Evolutionary conservation across 352 stramenopile species (phyloP).

Genomic region (Saprolegnia parasitica): DNA sequence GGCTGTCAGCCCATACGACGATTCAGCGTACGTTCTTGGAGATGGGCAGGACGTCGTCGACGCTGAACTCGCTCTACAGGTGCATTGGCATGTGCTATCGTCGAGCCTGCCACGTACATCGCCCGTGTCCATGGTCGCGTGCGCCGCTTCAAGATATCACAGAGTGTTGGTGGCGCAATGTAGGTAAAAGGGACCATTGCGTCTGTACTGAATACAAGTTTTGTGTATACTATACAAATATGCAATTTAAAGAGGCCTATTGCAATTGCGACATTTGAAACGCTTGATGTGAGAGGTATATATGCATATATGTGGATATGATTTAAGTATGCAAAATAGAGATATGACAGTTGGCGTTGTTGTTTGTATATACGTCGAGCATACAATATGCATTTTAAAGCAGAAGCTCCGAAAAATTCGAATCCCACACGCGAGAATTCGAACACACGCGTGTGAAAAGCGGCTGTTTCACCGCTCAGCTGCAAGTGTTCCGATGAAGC

Average conservation of each 20-base stretch:
- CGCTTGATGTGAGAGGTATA: not conserved
- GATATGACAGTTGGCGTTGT: too few species aligned
- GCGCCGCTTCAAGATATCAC: too few species aligned
- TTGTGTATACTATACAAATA: constrained; percentile 26
- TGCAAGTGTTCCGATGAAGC: constrained; percentile 1
- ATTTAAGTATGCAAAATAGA: not conserved
- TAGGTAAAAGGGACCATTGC: too few species aligned
- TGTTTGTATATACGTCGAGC: not conserved
- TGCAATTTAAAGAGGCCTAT: not conserved
- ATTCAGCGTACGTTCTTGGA: constrained; percentile 23
- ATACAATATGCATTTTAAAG: constrained; percentile 10
- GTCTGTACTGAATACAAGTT: not conserved
- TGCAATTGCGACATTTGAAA: not conserved
- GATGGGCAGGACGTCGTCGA: constrained; percentile 27
- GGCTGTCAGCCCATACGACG: not conserved
- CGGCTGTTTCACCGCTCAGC: constrained; percentile 3
- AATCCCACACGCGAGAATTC: constrained; percentile 5
- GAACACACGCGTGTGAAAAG: not conserved
- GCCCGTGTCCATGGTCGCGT: constrained; percentile 24
- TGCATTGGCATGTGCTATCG: not conserved
- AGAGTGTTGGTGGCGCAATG: too few species aligned
- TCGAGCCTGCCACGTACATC: constrained; percentile 6
- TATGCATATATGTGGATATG: not conserved
- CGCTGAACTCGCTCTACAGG: constrained; percentile 27
- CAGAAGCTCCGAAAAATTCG: not conserved